phyloP scores from a whole-genome alignment of 2,329 filamentous ascomycete species.

The Pseudovirgaria hyperparasitica region DNA sequence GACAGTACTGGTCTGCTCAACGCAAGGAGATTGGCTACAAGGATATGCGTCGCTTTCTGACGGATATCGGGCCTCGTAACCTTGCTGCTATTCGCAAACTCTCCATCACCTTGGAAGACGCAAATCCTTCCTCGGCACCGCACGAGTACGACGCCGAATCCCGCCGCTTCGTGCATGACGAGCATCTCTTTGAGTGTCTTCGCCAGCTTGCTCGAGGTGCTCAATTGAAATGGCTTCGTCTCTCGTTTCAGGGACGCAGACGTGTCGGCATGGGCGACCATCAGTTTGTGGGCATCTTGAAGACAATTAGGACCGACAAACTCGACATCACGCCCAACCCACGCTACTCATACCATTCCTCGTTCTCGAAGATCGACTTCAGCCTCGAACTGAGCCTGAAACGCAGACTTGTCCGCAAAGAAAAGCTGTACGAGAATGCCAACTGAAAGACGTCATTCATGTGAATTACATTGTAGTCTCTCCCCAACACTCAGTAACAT shows the following conservation, averaged over 20 bases:
- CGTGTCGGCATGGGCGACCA: slow-evolving; percentile 20
- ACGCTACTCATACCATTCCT: slow-evolving; percentile 11
- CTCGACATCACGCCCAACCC: slow-evolving; percentile 13
- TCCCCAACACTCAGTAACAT: no score
- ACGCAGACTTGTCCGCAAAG: slow-evolving; percentile 22
- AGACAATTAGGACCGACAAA: slow-evolving; percentile 30
- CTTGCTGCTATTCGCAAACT: slow-evolving; percentile 32
- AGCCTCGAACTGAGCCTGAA: slow-evolving; percentile 18
- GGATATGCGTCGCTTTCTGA: slow-evolving; percentile 31
- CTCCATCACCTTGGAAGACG: slow-evolving; percentile 33
- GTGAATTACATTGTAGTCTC: no score
- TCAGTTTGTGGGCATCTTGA: slow-evolving; percentile 32
- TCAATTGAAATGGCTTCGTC: slow-evolving; percentile 28
- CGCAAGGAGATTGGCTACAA: slow-evolving; percentile 36
- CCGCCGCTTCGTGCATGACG: slow-evolving; percentile 36
- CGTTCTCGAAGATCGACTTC: slow-evolving; percentile 19
- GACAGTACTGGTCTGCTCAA: slow-evolving; percentile 26
- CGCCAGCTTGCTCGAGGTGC: slow-evolving; percentile 28
- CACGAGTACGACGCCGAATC: slow-evolving; percentile 25
- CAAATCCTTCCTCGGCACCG: slow-evolving; percentile 27
- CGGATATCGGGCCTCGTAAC: slow-evolving; percentile 35
- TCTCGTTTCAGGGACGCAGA: slow-evolving; percentile 31
- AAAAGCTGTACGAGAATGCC: slow-evolving; percentile 18
- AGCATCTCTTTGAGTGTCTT: slow-evolving; percentile 32
- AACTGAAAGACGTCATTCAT: neutral